These are phyloP conservation scores for Nemania abortiva DNA, from an alignment of 2,329 filamentous ascomycete genomes.

Conservation along the genomic window DNA sequence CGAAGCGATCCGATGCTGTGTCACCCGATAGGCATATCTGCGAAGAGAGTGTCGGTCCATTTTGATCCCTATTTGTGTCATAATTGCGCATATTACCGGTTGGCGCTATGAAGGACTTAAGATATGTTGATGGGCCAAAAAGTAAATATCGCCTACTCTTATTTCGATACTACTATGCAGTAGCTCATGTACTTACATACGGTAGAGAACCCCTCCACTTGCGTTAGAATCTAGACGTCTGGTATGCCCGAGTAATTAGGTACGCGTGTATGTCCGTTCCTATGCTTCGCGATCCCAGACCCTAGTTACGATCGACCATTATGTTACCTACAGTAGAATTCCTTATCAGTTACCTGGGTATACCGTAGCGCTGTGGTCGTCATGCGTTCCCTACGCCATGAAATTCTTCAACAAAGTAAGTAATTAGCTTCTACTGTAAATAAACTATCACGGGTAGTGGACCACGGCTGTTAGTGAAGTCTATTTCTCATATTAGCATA, in stretches of 20 bases:
- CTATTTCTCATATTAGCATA: neutral
- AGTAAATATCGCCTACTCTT: neutral
- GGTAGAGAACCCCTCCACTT: neutral
- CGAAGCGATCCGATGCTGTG: slow-evolving; percentile 6
- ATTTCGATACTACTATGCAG: neutral
- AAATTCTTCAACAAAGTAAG: neutral
- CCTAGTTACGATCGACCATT: too few relatives aligned
- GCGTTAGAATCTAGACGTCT: neutral
- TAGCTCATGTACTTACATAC: too few relatives aligned
- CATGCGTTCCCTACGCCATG: neutral
- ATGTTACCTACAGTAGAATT: neutral
- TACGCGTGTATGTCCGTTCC: neutral
- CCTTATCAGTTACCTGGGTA: neutral
- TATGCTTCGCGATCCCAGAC: neutral
- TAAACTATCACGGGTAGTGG: neutral
- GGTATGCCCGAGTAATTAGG: neutral
- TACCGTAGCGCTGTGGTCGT: neutral
- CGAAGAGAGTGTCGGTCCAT: neutral
- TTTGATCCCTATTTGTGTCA: neutral
- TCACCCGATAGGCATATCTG: slow-evolving; percentile 1
- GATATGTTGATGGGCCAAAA: neutral
- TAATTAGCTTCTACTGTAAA: neutral
- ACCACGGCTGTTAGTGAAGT: neutral
- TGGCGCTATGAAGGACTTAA: neutral
- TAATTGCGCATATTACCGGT: neutral